Conservation (phyloP, 805 yeast species). For the Myxozyma neglecta region DNA sequence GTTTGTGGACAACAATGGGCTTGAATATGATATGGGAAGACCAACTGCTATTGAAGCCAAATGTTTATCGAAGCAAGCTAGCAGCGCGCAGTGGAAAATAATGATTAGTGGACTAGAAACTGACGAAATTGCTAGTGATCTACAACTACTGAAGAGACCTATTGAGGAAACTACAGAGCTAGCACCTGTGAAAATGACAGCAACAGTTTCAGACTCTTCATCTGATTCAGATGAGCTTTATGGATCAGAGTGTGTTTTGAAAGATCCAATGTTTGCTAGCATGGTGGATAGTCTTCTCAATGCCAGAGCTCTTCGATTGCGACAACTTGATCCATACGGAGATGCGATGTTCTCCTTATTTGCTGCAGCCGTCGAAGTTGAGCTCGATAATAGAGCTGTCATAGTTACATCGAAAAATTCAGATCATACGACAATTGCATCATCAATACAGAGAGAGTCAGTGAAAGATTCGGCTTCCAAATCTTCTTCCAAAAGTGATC, state of each 20-base stretch:
- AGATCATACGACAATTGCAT: neutral
- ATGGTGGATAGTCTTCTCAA: constrained; percentile 5
- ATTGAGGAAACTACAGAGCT: neutral
- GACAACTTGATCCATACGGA: neutral
- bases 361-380: constrained; percentile 5
- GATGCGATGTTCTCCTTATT: constrained; percentile 1
- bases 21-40: neutral
- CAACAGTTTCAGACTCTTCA: neutral
- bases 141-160: neutral
- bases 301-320: neutral
- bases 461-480: neutral
- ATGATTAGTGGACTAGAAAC: neutral
- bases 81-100: neutral
- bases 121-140: constrained; percentile 1
- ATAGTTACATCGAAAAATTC: neutral
- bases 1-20: neutral
- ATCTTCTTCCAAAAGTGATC: neutral
- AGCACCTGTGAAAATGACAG: neutral
- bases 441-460: neutral
- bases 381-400: neutral
- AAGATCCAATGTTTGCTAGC: neutral
- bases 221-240: neutral
- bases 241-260: neutral
- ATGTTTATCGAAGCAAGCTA: neutral
- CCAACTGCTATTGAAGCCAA: neutral